Evolutionary conservation across 2,329 filamentous ascomycete species (phyloP).

Genomic region (Fusarium avenaceum): DNA sequence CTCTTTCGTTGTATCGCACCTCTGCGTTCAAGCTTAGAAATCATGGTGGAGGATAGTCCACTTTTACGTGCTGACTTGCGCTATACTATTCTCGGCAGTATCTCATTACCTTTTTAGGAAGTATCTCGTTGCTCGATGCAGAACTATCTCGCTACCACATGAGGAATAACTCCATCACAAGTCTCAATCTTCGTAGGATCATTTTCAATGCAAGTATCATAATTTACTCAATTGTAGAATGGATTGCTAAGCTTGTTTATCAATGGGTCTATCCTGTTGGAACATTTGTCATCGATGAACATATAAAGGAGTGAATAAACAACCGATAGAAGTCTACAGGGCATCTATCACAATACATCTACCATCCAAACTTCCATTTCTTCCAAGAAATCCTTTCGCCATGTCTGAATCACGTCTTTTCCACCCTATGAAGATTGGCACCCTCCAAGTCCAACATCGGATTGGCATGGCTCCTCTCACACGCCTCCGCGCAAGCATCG

Average conservation of each 20-base stretch:
- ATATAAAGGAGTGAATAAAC: not conserved
- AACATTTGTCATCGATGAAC: not conserved
- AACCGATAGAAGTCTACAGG: not conserved
- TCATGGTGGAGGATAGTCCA: not conserved
- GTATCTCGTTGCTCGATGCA: conserved; percentile 2
- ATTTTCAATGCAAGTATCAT: not conserved
- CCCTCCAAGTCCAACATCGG: conserved; percentile 57
- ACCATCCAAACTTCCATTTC: not conserved
- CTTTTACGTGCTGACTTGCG: not conserved
- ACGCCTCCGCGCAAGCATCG: conserved; percentile 61
- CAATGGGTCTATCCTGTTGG: fast-evolving
- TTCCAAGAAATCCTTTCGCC: fast-evolving
- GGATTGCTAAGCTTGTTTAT: conserved; percentile 3
- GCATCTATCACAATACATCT: not conserved
- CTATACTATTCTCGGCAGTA: not conserved
- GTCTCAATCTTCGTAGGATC: no score
- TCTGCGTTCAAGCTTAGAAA: conserved; percentile 24
- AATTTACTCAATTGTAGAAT: no score
- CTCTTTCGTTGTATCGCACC: not conserved
- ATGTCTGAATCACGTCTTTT: conserved; percentile 55
- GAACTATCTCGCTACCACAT: conserved; percentile 1
- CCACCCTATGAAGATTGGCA: conserved; percentile 59
- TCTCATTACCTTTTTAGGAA: conserved; percentile 23
- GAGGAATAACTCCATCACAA: not conserved
- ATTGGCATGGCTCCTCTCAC: conserved; percentile 71